These are phyloP conservation scores for Botrytis paeoniae DNA, from an alignment of 2,329 filamentous ascomycete genomes.

Conservation along the genomic window DNA sequence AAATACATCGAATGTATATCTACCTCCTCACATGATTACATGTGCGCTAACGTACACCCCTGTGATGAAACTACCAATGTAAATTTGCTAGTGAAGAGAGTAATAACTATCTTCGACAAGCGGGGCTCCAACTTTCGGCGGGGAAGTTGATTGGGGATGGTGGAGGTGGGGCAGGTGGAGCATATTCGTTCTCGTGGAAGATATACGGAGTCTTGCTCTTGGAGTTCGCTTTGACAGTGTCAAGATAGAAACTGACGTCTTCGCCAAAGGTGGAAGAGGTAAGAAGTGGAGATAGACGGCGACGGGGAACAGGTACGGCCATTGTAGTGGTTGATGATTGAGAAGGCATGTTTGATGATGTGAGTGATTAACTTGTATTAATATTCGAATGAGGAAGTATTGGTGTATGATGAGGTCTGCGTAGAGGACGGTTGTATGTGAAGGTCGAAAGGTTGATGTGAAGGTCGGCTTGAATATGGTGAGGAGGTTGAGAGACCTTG, in stretches of 20 bases:
- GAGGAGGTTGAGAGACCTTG: constrained; percentile 14
- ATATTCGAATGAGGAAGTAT: background rate
- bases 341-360: constrained; percentile 29
- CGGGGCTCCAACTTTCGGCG: constrained; percentile 49
- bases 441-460: constrained; percentile 3
- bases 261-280: constrained; percentile 29
- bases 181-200: constrained; percentile 53
- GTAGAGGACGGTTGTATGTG: constrained; percentile 3
- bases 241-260: constrained; percentile 34
- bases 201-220: constrained; percentile 32
- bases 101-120: constrained; percentile 14
- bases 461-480: constrained; percentile 7
- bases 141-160: constrained; percentile 63
- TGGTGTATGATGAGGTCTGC: constrained; percentile 15
- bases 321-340: constrained; percentile 33
- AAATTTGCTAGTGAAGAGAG: background rate
- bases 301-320: constrained; percentile 41
- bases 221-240: constrained; percentile 31
- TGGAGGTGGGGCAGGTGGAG: constrained; percentile 62
- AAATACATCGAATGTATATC: background rate
- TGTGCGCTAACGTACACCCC: constrained; percentile 13
- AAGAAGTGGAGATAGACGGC: constrained; percentile 48
- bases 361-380: background rate
- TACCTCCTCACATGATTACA: background rate
- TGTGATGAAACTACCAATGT: background rate